Base-by-base conservation (phyloP, 2,329 filamentous ascomycete genomes). In the Scedosporium boydii region DNA sequence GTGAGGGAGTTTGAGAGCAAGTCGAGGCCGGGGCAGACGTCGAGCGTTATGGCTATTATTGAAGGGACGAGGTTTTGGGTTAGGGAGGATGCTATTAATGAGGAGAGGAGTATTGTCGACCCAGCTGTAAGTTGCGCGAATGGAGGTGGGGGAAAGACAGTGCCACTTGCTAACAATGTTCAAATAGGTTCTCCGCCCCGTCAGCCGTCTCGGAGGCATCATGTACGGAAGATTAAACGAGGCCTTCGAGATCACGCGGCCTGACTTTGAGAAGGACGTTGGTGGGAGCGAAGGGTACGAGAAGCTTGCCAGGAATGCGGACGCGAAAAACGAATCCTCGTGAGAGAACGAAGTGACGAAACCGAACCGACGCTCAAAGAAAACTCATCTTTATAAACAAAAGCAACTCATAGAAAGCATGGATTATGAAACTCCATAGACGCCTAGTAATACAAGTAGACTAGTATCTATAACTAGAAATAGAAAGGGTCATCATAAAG, bases 1-100 rank as follows among this genome's bases (percentile, higher is more conserved):
- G 79, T 74, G 75, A 87, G 77, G 69, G 91, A 96, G 75, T 96
- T 91, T 76, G 87, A 93, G 73, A 90, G 87, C 72, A 81, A 82
- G 60, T 80, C 80, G 0, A 85, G 77, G 2, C 87, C 88, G 0
- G 91, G 90, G 2, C 88, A 87, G 76, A 92, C 87, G 78, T 88
- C 88, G 1, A 86, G 88, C 1, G 87, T 88, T 3, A 70, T 96
- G 65, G 88, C 84, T 1, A 82, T 96, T 41, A 79, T 97, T 12
- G 91, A 97, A 76, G 93, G 91, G 0, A 87, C 89, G 41, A 81
- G 87, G 29, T 96, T 97, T 71, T 97, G 93, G 91, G 91, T 87
- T 1, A 78, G 93, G 61, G 91, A 96, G 72, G 93, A 97, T 75
- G 92, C 92, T 2, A 78, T 96, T 64, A 90, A 96, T 68, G 85